Evolutionary conservation across 768 basidiomycete species (phyloP).

Genomic region (Trametopsis cervina): DNA sequence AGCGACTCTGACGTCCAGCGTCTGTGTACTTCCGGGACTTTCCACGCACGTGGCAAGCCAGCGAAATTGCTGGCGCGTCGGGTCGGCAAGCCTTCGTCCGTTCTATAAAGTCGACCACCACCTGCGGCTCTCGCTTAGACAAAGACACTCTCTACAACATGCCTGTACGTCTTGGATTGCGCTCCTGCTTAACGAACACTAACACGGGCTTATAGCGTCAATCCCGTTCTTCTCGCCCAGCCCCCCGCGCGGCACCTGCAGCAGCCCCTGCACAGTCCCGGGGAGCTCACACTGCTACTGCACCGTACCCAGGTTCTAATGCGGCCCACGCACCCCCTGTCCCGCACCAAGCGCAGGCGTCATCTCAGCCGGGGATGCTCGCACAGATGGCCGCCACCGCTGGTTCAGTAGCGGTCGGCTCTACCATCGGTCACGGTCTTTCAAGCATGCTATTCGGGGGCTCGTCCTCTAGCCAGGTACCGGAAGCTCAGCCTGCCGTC

Average conservation of each 20-base stretch:
- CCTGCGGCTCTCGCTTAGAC: slow-evolving; percentile 2
- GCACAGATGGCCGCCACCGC: slow-evolving; percentile 87
- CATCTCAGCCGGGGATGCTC: slow-evolving; percentile 60
- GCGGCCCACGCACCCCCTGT: slow-evolving; percentile 31
- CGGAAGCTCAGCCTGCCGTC: slow-evolving; percentile 36
- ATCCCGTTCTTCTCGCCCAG: slow-evolving; percentile 69
- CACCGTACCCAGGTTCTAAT: slow-evolving; percentile 33
- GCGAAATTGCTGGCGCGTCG: slow-evolving; percentile 16
- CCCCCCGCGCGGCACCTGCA: slow-evolving; percentile 37
- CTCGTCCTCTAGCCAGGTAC: slow-evolving; percentile 30
- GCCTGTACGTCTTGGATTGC: slow-evolving; percentile 35
- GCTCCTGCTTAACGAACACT: not conserved
- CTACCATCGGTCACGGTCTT: slow-evolving; percentile 84
- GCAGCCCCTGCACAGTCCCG: slow-evolving; percentile 39
- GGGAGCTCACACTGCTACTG: slow-evolving; percentile 42
- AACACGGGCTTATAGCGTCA: slow-evolving; percentile 44
- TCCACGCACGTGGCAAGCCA: slow-evolving; percentile 20
- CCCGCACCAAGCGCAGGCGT: slow-evolving; percentile 24
- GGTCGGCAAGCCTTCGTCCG: slow-evolving; percentile 11
- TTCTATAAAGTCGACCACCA: slow-evolving; percentile 18
- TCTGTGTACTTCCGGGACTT: slow-evolving; percentile 4
- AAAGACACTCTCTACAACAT: slow-evolving; percentile 24
- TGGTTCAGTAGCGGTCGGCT: slow-evolving; percentile 84
- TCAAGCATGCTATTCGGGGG: slow-evolving; percentile 88
- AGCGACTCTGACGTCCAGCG: not conserved